phyloP scores from a whole-genome alignment of 495 filamentous ascomycete genomes.

The Tuber melanosporum region DNA sequence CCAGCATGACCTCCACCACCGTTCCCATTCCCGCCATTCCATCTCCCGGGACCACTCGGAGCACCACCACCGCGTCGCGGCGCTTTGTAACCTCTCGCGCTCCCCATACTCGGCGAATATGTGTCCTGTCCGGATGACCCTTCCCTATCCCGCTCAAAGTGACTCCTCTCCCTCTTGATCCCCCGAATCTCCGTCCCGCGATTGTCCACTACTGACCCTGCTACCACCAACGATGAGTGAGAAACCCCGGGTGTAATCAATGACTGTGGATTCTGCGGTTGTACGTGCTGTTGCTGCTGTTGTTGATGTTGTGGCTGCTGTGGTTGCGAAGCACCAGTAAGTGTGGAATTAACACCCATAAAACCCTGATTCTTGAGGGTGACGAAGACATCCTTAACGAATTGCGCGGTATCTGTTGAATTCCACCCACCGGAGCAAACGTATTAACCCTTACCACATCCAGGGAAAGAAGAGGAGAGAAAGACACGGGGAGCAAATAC shows the following conservation, averaged over 20 bases:
- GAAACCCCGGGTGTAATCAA: conserved; percentile 2
- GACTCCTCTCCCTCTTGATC: conserved; percentile 43
- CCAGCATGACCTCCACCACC: conserved; percentile 28
- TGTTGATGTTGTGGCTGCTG: conserved; percentile 9
- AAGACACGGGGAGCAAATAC: conserved; percentile 47
- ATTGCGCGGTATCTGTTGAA: conserved; percentile 57
- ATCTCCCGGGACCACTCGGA: conserved; percentile 49
- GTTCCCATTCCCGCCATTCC: conserved; percentile 34
- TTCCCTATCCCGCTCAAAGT: conserved; percentile 45
- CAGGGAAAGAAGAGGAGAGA: not conserved
- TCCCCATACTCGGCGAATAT: conserved; percentile 45
- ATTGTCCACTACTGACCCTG: conserved; percentile 48
- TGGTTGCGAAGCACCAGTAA: conserved; percentile 32
- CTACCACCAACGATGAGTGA: conserved; percentile 18
- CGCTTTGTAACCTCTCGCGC: conserved; percentile 62
- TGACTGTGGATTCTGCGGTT: conserved; percentile 39
- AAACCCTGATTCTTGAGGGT: conserved; percentile 61
- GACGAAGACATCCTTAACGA: conserved; percentile 80
- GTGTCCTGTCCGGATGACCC: conserved; percentile 38
- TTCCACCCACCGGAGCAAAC: not conserved
- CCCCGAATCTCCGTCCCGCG: conserved; percentile 49
- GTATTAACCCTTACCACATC: conserved; percentile 1
- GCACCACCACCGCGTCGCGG: conserved; percentile 57
- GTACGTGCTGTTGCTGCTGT: conserved; percentile 31
- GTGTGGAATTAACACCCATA: conserved; percentile 51